phyloP scores from a whole-genome alignment of 768 basidiomycete genomes.

The Phaeolepiota aurea region DNA sequence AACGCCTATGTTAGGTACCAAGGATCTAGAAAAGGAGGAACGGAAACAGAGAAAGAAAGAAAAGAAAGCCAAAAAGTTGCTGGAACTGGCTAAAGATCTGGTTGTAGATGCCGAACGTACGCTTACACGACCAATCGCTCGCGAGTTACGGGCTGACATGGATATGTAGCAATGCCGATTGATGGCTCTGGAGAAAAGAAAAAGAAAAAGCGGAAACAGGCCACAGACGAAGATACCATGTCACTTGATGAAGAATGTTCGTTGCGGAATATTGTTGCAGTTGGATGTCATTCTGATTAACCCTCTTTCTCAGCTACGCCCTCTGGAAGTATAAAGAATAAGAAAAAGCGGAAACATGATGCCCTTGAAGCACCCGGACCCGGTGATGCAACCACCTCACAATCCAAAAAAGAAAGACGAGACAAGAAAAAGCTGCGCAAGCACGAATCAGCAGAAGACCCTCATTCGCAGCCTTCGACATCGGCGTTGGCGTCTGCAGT shows the following conservation, averaged over 20 bases:
- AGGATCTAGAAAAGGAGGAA: conserved; percentile 10
- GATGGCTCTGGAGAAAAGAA: conserved; percentile 15
- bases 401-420: conserved; percentile 4
- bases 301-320: too few species aligned
- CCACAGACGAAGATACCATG: conserved; percentile 12
- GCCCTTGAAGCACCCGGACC: background rate
- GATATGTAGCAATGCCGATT: background rate
- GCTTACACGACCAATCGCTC: conserved; percentile 3
- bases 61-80: conserved; percentile 14
- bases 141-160: background rate
- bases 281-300: too few species aligned
- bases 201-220: conserved; percentile 32
- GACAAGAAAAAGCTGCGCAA: conserved; percentile 2
- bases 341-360: too few species aligned
- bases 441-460: conserved; percentile 7
- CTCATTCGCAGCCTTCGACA: conserved; percentile 10
- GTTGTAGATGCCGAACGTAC: conserved; percentile 12
- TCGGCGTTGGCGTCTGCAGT: conserved; percentile 9
- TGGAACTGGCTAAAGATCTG: conserved; percentile 14
- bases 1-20: conserved; percentile 6
- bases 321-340: too few species aligned
- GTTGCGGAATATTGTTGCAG: conserved; percentile 1
- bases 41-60: conserved; percentile 14
- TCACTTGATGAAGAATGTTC: conserved; percentile 3
- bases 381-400: conserved; percentile 6